Evolutionary conservation across 2,329 filamentous ascomycete species (phyloP).

Genomic region (Macroventuria anomochaeta): DNA sequence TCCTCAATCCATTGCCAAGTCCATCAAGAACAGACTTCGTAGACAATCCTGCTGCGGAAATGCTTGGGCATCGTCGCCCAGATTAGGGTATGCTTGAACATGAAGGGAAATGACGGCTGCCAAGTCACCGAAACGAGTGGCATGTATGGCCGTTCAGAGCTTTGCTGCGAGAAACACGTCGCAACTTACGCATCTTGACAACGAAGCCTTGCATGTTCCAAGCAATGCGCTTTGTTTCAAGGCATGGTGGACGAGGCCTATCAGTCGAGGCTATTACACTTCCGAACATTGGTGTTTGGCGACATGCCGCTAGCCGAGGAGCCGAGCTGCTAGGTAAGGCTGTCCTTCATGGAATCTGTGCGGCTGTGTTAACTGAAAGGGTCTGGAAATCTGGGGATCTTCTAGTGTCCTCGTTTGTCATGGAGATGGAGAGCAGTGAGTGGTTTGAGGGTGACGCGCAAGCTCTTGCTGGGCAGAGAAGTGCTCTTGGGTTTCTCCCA

Average conservation of each 20-base stretch:
- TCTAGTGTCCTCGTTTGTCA: neutral
- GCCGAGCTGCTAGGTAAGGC: slow-evolving; percentile 15
- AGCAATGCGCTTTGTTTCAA: slow-evolving; percentile 2
- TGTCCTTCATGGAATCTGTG: slow-evolving; percentile 1
- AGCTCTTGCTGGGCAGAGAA: slow-evolving; percentile 7
- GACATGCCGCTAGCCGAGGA: slow-evolving; percentile 5
- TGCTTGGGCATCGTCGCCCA: neutral
- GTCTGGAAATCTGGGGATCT: slow-evolving; percentile 6
- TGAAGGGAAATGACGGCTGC: slow-evolving; percentile 6
- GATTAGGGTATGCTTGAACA: slow-evolving; percentile 3
- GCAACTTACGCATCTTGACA: slow-evolving; percentile 1
- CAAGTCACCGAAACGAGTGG: slow-evolving; percentile 7
- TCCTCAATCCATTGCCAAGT: slow-evolving; percentile 1
- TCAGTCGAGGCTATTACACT: neutral
- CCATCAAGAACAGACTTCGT: neutral
- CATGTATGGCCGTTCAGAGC: neutral
- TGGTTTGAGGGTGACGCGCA: slow-evolving; percentile 9
- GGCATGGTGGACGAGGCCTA: neutral
- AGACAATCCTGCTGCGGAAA: neutral
- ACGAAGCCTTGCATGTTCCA: slow-evolving; percentile 9
- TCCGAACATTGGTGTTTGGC: neutral
- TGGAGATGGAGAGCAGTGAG: neutral
- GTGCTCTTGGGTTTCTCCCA: slow-evolving; percentile 1
- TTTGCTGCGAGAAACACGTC: neutral
- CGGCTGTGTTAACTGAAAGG: slow-evolving; percentile 2